Percentiles rank a stretch among this genome's conserved stretches.
Evolutionary conservation across 1,139 yeast species (phyloP).

Genomic region (Sugiyamaella xylanicola): DNA sequence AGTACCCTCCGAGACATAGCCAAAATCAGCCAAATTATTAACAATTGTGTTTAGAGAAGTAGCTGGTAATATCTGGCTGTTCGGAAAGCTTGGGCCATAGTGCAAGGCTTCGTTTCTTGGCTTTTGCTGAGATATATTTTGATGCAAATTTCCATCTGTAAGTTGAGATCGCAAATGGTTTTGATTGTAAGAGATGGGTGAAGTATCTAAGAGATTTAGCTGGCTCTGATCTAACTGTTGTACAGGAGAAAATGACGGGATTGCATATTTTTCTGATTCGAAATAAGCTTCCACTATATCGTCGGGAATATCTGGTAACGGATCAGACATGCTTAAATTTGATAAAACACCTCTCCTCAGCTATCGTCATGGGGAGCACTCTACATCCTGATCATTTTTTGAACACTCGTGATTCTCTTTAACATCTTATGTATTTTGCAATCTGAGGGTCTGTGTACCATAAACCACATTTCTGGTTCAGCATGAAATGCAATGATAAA

Average conservation of each 20-base stretch:
- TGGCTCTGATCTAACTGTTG: constrained; percentile 11
- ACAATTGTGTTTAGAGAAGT: constrained; percentile 1
- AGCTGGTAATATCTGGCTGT: neutral
- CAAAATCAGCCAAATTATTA: constrained; percentile 7
- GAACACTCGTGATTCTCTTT: neutral
- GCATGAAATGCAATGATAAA: constrained; percentile 16
- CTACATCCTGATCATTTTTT: neutral
- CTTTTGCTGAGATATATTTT: constrained; percentile 6
- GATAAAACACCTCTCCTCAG: neutral
- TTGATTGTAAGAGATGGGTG: constrained; percentile 12
- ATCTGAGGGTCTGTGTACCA: constrained; percentile 14
- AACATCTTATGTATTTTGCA: constrained; percentile 16
- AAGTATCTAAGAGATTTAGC: constrained; percentile 9
- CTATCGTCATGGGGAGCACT: neutral
- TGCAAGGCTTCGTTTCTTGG: neutral
- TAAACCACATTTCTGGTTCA: constrained; percentile 18
- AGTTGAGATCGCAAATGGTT: constrained; percentile 3
- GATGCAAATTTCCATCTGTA: constrained; percentile 5
- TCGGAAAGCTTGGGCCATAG: neutral
- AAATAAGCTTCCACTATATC: constrained; percentile 19
- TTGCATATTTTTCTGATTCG: constrained; percentile 16
- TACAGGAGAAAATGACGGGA: constrained; percentile 7
- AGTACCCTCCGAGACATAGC: neutral
- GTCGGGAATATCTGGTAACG: constrained; percentile 17
- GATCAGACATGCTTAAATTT: constrained; percentile 1